Evolutionary conservation across 2,329 filamentous ascomycete species (phyloP), one percentile per base, ranked within the genome.

Genomic region (Neopestalotiopsis rosae): DNA sequence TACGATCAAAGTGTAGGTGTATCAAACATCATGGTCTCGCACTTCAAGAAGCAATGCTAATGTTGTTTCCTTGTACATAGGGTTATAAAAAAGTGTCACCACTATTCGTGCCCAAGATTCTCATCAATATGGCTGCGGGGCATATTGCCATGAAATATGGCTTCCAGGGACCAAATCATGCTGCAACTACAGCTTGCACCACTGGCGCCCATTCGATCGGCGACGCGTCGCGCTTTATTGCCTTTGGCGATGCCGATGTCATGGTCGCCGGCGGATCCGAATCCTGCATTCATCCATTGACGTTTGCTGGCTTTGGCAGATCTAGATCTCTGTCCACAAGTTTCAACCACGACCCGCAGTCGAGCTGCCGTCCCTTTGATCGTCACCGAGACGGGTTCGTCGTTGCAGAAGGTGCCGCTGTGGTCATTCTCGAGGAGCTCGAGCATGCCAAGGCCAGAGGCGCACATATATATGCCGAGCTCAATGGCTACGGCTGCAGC

Each of bases 261-360:
- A 98, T 99, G 94, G 83, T 99, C 9, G 94, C 96, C n/a, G 96
- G 96, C 57, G 95, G 95, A 34, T 90, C 95, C 9, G 96, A 99
- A 81, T 94, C 95, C 0, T 99, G 96, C 79, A 95, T 99, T 68
- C 95, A 99, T 77, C 96, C 96, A 10, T 86, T 99, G 58, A 93
- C 95, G 1, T 92, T 98, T 73, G 94, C 95, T 6, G 96, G 95
- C 6, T 99, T 99, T 76, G 92, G 94, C 30, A 88, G 94, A 71
- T 94, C 95, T 1, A 89, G 95, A 69, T 98, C 95, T 66, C 84
- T 99, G 45, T 91, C 94, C 6, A 97, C 94, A 0, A 87, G 86
- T 3, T 97, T 90, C 82, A 98, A 98, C 76, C 83, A 92, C 69
- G 80, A 86, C 10, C 94, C 95, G 0, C 73, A 83, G 1, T 84